These are phyloP conservation scores for Cordyceps tenuipes DNA, from an alignment of 2,329 filamentous ascomycete species.

Conservation along the genomic window DNA sequence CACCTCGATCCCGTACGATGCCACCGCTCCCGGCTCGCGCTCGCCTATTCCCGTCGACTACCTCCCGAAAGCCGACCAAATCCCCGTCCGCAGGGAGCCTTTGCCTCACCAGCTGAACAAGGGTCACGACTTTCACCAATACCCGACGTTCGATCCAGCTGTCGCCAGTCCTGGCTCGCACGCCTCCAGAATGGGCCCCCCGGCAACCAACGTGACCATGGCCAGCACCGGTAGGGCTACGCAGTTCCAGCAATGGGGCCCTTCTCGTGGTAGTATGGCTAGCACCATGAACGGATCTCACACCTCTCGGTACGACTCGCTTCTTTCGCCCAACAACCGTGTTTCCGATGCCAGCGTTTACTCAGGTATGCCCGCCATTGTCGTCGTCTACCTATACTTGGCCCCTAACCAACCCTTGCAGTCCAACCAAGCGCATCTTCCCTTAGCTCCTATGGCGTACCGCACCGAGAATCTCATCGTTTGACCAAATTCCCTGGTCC, in stretches of 20 bases:
- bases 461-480: conserved; percentile 48
- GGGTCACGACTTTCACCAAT: conserved; percentile 78
- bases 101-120: conserved; percentile 80
- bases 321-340: conserved; percentile 49
- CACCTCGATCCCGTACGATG: conserved; percentile 82
- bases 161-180: conserved; percentile 41
- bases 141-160: conserved; percentile 61
- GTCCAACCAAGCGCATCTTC: conserved; percentile 48
- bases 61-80: conserved; percentile 58
- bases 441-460: conserved; percentile 44
- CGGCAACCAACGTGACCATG: conserved; percentile 58
- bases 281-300: conserved; percentile 42
- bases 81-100: conserved; percentile 58
- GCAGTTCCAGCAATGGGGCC: conserved; percentile 71
- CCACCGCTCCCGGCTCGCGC: conserved; percentile 53
- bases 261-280: conserved; percentile 43
- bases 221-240: conserved; percentile 63
- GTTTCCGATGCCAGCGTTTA: conserved; percentile 51
- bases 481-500: conserved; percentile 42
- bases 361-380: conserved; percentile 39
- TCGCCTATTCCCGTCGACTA: conserved; percentile 68
- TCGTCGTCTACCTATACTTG: conserved; percentile 16
- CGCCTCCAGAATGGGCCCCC: conserved; percentile 43
- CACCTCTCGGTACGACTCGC: conserved; percentile 57
- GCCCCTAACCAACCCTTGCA: conserved; percentile 23